phyloP scores from a whole-genome alignment of 768 basidiomycete species.

The Grammothele lineata region DNA sequence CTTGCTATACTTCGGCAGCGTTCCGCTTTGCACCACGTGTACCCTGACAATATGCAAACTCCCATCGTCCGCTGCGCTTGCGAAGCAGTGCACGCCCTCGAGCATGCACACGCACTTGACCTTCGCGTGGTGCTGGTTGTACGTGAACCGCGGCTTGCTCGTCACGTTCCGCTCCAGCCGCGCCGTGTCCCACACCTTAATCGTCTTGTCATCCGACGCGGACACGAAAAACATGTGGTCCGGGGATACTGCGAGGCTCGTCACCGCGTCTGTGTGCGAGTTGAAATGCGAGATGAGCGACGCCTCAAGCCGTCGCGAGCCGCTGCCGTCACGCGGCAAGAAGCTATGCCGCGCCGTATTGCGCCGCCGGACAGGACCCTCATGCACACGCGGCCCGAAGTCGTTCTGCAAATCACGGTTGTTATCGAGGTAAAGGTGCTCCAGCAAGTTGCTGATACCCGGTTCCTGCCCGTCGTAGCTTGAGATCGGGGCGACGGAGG shows the following conservation, averaged over 20 bases:
- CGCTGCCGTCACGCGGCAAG: constrained; percentile 56
- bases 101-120: constrained; percentile 72
- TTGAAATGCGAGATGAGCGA: constrained; percentile 79
- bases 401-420: constrained; percentile 83
- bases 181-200: constrained; percentile 91
- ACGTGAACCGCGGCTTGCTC: constrained; percentile 54
- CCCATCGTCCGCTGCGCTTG: constrained; percentile 80
- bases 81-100: constrained; percentile 86
- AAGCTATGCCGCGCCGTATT: constrained; percentile 69
- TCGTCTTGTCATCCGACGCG: constrained; percentile 88
- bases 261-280: constrained; percentile 79
- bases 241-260: constrained; percentile 80
- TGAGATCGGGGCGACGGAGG: constrained; percentile 58
- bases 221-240: constrained; percentile 96
- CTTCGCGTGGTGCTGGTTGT: constrained; percentile 64
- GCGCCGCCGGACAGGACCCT: constrained; percentile 75
- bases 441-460: constrained; percentile 83
- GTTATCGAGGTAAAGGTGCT: constrained; percentile 85
- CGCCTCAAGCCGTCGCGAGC: constrained; percentile 61
- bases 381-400: constrained; percentile 85
- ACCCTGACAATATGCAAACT: constrained; percentile 83
- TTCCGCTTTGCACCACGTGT: constrained; percentile 60
- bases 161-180: constrained; percentile 93
- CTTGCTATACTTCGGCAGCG: constrained; percentile 80
- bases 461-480: constrained; percentile 86